Evolutionary conservation across 108 stramenopile species (phyloP).

Genomic region (Pseudonitzschia pungens): DNA sequence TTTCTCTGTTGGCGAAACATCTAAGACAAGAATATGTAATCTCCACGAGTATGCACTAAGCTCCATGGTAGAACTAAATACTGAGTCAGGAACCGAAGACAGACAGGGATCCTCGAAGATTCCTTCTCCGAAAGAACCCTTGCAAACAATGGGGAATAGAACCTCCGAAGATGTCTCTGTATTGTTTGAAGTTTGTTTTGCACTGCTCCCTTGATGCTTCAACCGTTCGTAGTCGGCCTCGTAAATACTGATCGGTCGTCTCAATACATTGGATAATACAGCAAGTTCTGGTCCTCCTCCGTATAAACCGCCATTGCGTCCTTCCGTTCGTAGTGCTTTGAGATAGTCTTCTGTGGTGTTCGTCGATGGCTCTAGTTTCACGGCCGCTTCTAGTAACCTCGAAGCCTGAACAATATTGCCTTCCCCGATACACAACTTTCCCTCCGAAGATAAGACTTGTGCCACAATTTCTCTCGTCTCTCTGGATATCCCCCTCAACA

Average conservation of each 20-base stretch:
- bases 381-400: conserved; percentile 51
- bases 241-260: conserved; percentile 80
- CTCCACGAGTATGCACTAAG: conserved; percentile 66
- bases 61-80: conserved; percentile 33
- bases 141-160: conserved; percentile 44
- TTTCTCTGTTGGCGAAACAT: conserved; percentile 53
- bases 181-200: background rate
- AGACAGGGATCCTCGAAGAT: conserved; percentile 58
- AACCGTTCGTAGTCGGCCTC: conserved; percentile 38
- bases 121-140: conserved; percentile 68
- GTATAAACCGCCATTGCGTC: conserved; percentile 59
- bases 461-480: conserved; percentile 64
- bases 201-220: conserved; percentile 7
- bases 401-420: conserved; percentile 44
- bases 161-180: background rate
- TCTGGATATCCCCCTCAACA: conserved; percentile 41
- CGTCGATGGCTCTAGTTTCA: conserved; percentile 43
- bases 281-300: conserved; percentile 81
- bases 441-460: conserved; percentile 49
- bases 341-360: conserved; percentile 53
- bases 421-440: conserved; percentile 41
- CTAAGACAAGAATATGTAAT: conserved; percentile 66
- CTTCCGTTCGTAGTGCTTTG: conserved; percentile 41
- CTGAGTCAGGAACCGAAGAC: conserved; percentile 52
- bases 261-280: conserved; percentile 65